Evolutionary conservation across 2,329 filamentous ascomycete genomes (phyloP).

Genomic region (Ophiostoma triangulosporum): DNA sequence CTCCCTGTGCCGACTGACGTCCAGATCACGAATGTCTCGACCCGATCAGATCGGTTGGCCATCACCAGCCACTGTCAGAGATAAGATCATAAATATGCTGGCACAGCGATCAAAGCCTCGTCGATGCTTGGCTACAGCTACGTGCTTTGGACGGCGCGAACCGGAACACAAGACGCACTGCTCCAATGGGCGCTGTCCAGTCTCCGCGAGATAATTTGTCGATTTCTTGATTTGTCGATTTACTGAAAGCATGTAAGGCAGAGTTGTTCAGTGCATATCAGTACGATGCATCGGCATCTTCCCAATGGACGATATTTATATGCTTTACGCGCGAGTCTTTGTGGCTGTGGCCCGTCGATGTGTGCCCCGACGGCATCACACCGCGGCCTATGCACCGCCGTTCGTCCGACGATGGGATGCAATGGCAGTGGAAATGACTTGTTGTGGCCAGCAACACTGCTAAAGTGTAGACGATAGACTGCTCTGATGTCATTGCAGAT

Average conservation of each 20-base stretch:
- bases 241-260: neutral
- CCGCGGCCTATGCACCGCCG: neutral
- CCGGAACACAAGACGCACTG: neutral
- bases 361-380: neutral
- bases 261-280: no score
- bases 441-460: no score
- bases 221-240: no score
- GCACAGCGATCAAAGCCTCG: neutral
- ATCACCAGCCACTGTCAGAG: no score
- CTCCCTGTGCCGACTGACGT: no score
- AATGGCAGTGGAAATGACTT: no score
- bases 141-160: neutral
- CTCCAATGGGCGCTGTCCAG: neutral
- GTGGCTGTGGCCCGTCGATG: neutral
- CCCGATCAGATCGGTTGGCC: no score
- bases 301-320: neutral
- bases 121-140: neutral
- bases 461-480: no score
- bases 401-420: no score
- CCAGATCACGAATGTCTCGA: no score
- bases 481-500: no score
- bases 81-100: no score
- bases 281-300: neutral
- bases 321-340: neutral
- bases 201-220: neutral